phyloP scores from a whole-genome alignment of 768 basidiomycete genomes.

The Trametes elegans region DNA sequence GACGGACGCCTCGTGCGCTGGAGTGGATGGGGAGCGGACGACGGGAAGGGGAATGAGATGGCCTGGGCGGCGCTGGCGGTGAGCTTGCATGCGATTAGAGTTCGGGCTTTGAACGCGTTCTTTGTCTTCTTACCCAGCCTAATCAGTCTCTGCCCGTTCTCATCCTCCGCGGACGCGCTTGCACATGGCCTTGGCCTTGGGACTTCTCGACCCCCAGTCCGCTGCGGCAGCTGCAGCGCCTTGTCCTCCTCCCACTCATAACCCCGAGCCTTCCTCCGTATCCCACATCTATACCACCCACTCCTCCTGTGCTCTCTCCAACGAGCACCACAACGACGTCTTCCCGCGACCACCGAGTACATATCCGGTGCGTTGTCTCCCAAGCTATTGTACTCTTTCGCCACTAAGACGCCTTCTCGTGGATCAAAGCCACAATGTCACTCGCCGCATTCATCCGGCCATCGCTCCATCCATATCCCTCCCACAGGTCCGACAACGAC shows the following conservation, averaged over 20 bases:
- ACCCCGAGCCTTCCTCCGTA: no score
- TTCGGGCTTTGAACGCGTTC: slow-evolving; percentile 14
- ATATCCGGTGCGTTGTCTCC: background rate
- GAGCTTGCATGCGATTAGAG: background rate
- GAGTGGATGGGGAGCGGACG: background rate
- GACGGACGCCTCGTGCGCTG: background rate
- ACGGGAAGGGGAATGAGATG: background rate
- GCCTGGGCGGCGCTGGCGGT: background rate
- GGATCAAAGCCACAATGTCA: no score
- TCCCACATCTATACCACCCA: background rate
- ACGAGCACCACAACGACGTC: background rate
- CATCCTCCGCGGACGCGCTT: slow-evolving; percentile 1
- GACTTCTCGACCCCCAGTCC: background rate
- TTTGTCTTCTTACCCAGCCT: background rate
- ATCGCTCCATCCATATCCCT: background rate
- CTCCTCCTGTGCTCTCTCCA: background rate
- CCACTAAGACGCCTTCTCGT: background rate
- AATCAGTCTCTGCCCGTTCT: background rate
- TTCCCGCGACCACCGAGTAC: background rate
- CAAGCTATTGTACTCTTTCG: background rate
- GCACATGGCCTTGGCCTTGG: background rate
- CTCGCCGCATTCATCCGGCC: background rate
- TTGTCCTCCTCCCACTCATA: background rate
- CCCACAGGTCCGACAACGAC: background rate
- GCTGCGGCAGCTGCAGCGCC: slow-evolving; percentile 7